Evolutionary conservation across 2,329 filamentous ascomycete species (phyloP).

Genomic region (Malbranchea zuffiana): DNA sequence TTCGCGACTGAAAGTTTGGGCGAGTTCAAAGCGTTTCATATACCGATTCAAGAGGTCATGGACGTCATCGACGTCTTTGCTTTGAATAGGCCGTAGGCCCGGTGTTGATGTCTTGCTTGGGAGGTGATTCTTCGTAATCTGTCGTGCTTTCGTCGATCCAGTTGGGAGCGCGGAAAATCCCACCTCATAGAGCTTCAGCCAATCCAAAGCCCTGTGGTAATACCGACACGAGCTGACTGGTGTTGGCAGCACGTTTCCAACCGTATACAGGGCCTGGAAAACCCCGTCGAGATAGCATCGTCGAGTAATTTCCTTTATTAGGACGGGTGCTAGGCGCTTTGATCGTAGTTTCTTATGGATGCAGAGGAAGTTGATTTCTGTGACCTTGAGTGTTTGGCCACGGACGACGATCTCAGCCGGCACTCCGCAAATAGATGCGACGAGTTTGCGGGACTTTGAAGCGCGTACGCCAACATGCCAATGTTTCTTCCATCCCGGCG

Average conservation of each 20-base stretch:
- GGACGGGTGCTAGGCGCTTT: slow-evolving; percentile 81
- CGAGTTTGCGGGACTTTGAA: slow-evolving; percentile 69
- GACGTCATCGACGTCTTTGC: slow-evolving; percentile 66
- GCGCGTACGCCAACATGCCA: slow-evolving; percentile 95
- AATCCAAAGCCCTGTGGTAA: slow-evolving; percentile 87
- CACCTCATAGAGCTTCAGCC: slow-evolving; percentile 90
- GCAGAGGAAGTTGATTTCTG: slow-evolving; percentile 96
- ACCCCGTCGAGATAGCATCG: slow-evolving; percentile 76
- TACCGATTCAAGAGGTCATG: slow-evolving; percentile 65
- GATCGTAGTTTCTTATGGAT: slow-evolving; percentile 95
- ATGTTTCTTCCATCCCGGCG: slow-evolving; percentile 83
- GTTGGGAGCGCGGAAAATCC: slow-evolving; percentile 83
- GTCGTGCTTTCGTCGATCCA: slow-evolving; percentile 72
- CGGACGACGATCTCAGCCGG: slow-evolving; percentile 75
- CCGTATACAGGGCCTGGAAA: slow-evolving; percentile 95
- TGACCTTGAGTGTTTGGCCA: slow-evolving; percentile 60
- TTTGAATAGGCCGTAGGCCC: slow-evolving; percentile 70
- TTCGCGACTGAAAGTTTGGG: slow-evolving; percentile 65
- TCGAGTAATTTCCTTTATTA: slow-evolving; percentile 96
- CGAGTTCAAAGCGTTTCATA: slow-evolving; percentile 68
- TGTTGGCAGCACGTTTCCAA: slow-evolving; percentile 78
- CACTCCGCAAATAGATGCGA: slow-evolving; percentile 91
- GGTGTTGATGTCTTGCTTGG: slow-evolving; percentile 61
- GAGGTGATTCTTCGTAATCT: slow-evolving; percentile 76
- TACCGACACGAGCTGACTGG: slow-evolving; percentile 90